Evolutionary conservation across 805 yeast genomes (phyloP).

Genomic region (Teunomyces stri): DNA sequence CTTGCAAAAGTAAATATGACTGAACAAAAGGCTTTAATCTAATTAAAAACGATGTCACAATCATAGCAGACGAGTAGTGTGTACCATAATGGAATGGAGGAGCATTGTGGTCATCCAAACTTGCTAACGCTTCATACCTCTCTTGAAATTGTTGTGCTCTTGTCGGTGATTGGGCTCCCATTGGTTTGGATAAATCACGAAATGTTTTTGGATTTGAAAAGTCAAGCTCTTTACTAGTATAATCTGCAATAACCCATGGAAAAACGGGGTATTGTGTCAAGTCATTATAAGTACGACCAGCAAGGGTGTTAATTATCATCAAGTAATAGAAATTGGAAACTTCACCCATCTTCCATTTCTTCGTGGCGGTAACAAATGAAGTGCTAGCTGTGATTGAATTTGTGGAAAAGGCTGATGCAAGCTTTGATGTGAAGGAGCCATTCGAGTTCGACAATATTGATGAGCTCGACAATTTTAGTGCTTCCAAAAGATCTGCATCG

Average conservation of each 20-base stretch:
- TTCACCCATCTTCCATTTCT: slow-evolving; percentile 73
- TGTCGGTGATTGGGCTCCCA: slow-evolving; percentile 77
- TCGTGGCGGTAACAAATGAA: slow-evolving; percentile 48
- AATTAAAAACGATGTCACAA: slow-evolving; percentile 76
- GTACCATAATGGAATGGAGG: slow-evolving; percentile 93
- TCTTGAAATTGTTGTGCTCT: slow-evolving; percentile 66
- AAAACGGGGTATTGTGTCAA: slow-evolving; percentile 88
- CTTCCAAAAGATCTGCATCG: slow-evolving; percentile 55
- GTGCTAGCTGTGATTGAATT: slow-evolving; percentile 19
- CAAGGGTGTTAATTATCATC: slow-evolving; percentile 75
- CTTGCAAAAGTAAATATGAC: slow-evolving; percentile 75
- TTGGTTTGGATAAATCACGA: slow-evolving; percentile 80
- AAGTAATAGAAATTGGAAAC: slow-evolving; percentile 81
- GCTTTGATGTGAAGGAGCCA: slow-evolving; percentile 24
- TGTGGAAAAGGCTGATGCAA: slow-evolving; percentile 16
- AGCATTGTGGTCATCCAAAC: slow-evolving; percentile 53
- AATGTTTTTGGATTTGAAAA: slow-evolving; percentile 57
- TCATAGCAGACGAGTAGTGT: slow-evolving; percentile 92
- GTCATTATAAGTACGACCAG: slow-evolving; percentile 88
- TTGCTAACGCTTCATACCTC: slow-evolving; percentile 66
- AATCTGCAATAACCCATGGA: slow-evolving; percentile 89
- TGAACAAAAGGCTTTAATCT: slow-evolving; percentile 79
- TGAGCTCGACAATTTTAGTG: slow-evolving; percentile 35
- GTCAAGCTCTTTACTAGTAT: slow-evolving; percentile 68
- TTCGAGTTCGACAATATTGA: neutral